phyloP scores from a whole-genome alignment of 306 rosid genomes.

The Carpinus fangiana region DNA sequence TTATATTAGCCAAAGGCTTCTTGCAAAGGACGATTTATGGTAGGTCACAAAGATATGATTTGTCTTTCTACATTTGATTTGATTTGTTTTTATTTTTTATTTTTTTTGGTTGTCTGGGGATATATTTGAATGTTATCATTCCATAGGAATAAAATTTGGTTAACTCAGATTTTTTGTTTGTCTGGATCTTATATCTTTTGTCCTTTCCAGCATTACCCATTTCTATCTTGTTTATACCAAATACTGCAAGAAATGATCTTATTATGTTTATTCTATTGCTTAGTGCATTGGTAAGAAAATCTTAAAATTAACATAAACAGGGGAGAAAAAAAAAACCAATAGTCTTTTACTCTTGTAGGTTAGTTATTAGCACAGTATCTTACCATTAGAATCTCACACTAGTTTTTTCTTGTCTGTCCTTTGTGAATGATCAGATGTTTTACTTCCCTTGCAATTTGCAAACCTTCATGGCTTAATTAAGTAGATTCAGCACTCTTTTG shows the following conservation, averaged over 20 bases:
- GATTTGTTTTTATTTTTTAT: background rate
- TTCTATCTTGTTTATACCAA: background rate
- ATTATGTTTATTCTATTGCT: background rate
- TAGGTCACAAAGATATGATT: background rate
- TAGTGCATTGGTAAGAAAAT: background rate
- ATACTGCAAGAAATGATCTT: background rate
- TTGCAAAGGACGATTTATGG: background rate
- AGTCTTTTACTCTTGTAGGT: background rate
- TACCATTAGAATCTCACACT: background rate
- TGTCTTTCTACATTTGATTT: background rate
- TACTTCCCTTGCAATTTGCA: background rate
- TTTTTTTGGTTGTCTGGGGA: background rate
- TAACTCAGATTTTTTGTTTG: background rate
- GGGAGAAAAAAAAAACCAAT: background rate
- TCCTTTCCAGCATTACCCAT: background rate
- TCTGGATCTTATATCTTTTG: background rate
- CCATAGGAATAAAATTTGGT: background rate
- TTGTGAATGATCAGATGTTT: background rate
- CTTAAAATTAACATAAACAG: background rate
- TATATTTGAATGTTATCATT: background rate
- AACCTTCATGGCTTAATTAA: background rate
- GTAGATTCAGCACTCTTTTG: background rate
- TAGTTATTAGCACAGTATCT: background rate
- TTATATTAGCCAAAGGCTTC: background rate
- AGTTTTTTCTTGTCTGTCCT: conserved; percentile 1